Percentiles rank a stretch among this genome's conserved stretches.
Conservation (phyloP, 352 stramenopile genomes). For the Peronosclerospora sorghi region DNA sequence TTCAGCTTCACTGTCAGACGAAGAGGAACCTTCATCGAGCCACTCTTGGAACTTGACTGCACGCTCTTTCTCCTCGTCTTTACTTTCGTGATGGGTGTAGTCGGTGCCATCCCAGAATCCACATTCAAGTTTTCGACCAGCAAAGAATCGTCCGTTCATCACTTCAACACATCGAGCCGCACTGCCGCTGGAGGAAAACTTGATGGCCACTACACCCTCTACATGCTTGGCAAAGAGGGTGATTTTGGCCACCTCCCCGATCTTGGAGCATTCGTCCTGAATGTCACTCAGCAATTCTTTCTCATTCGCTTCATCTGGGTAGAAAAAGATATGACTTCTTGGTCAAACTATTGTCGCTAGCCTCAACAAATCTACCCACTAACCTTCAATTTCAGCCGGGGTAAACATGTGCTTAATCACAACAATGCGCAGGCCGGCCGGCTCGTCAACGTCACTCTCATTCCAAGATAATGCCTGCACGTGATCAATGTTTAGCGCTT, state of each 20-base stretch:
- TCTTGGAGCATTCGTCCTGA: conserved; percentile 73
- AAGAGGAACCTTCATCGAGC: conserved; percentile 81
- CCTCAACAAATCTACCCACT: neutral
- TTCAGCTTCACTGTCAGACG: conserved; percentile 36
- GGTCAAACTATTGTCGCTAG: neutral
- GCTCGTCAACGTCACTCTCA: conserved; percentile 87
- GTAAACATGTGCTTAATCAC: conserved; percentile 95
- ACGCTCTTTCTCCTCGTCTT: conserved; percentile 72
- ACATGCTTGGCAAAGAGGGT: conserved; percentile 92
- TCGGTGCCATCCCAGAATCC: conserved; percentile 93
- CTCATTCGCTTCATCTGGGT: conserved; percentile 52
- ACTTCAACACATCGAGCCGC: conserved; percentile 81
- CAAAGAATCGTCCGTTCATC: conserved; percentile 87
- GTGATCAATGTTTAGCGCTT: neutral
- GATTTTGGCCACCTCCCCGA: conserved; percentile 82
- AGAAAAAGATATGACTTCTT: neutral
- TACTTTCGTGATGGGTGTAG: conserved; percentile 82
- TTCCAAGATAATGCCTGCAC: conserved; percentile 89
- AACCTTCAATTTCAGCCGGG: conserved; percentile 74
- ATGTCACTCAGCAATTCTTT: conserved; percentile 73
- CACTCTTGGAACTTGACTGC: conserved; percentile 91
- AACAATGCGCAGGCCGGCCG: conserved; percentile 90
- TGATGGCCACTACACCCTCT: conserved; percentile 90
- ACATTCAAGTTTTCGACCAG: conserved; percentile 76
- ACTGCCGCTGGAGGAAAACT: conserved; percentile 83